Percentiles rank a stretch among this genome's conserved stretches.
phyloP scores from a whole-genome alignment of 148 eudicot genomes.

The Spergularia marina region DNA sequence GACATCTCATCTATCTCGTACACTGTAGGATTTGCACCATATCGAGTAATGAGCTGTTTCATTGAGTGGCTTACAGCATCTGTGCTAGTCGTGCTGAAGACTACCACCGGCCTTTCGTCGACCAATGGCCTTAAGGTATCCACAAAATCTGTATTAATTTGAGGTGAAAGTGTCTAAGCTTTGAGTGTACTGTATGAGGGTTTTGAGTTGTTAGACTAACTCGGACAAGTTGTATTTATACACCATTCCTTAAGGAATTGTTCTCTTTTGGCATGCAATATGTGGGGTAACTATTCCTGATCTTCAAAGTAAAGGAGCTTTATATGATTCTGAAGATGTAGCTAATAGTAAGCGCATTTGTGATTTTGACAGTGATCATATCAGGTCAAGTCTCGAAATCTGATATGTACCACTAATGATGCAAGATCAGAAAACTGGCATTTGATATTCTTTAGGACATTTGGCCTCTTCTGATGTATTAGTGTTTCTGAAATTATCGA shows the following conservation, averaged over 20 bases:
- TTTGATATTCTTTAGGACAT: no score
- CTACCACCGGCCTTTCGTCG: constrained; percentile 49
- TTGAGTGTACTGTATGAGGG: background rate
- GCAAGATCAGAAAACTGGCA: no score
- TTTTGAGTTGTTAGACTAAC: background rate
- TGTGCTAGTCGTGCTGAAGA: constrained; percentile 43
- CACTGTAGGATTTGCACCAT: constrained; percentile 53
- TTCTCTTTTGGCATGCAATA: background rate
- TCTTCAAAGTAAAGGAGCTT: constrained; percentile 13
- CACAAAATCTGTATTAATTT: constrained; percentile 9
- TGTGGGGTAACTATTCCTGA: constrained; percentile 10
- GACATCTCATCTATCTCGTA: constrained; percentile 56
- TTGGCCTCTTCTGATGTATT: no score
- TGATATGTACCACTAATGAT: no score
- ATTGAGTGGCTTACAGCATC: constrained; percentile 49
- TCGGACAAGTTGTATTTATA: constrained; percentile 14
- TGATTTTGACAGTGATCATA: background rate
- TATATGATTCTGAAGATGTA: constrained; percentile 17
- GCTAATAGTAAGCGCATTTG: background rate
- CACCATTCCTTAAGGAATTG: background rate
- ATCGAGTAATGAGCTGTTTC: constrained; percentile 39
- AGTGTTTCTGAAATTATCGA: no score
- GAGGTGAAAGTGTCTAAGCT: background rate
- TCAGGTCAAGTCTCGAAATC: no score
- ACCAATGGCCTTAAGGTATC: constrained; percentile 36